phyloP scores from a whole-genome alignment of 1,284 basidiomycete species.

The Anthracocystis panici-leucophaei region DNA sequence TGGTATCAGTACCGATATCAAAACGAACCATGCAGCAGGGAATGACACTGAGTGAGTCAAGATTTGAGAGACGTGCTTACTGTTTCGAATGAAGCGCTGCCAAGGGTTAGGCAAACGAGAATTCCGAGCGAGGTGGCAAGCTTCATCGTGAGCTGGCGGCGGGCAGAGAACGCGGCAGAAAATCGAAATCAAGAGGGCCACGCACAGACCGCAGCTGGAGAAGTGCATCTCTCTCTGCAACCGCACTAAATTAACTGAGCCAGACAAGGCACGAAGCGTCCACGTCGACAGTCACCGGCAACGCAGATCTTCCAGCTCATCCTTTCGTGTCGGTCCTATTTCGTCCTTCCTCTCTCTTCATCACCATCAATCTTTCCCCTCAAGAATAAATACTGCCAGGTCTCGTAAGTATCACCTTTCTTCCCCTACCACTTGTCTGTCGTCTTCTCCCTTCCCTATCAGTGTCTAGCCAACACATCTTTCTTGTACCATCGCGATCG shows the following conservation, averaged over 20 bases:
- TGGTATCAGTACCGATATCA: neutral
- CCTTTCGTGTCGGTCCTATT: constrained; percentile 4
- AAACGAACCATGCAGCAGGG: neutral
- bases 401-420: constrained; percentile 23
- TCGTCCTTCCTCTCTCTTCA: constrained; percentile 8
- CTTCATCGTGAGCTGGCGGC: constrained; percentile 4
- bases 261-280: constrained; percentile 3
- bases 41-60: neutral
- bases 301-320: constrained; percentile 48
- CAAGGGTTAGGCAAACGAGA: neutral
- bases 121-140: neutral
- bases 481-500: constrained; percentile 2
- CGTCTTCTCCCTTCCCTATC: neutral
- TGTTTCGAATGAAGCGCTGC: neutral
- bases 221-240: too few relatives aligned
- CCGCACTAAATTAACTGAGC: too few relatives aligned
- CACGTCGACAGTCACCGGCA: constrained; percentile 36
- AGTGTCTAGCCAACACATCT: neutral
- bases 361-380: constrained; percentile 34
- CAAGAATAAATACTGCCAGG: constrained; percentile 45
- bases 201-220: constrained; percentile 29
- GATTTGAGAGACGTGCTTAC: neutral
- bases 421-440: neutral
- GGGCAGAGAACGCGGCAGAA: constrained; percentile 34
- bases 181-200: constrained; percentile 3